These are phyloP conservation scores for Paramecium tetraurelia DNA, from an alignment of 73 alveolate species.

Conservation along the genomic window DNA sequence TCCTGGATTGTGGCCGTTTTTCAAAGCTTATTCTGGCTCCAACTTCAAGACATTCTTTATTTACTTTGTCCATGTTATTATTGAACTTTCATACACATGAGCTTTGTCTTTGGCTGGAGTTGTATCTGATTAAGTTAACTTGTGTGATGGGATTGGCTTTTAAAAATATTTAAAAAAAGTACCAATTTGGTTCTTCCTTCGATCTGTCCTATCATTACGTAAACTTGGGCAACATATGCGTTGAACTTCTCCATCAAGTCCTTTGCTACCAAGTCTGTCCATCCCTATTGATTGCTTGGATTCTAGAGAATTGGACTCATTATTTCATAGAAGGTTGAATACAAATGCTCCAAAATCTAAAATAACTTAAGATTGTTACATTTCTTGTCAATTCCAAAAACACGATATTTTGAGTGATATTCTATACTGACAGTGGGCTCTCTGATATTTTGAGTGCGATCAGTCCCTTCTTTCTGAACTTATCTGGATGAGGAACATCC, in stretches of 20 bases:
- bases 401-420: slow-evolving; percentile 63
- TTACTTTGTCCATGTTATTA: slow-evolving; percentile 99
- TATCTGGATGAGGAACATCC: slow-evolving; percentile 70
- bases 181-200: slow-evolving; percentile 98
- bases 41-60: slow-evolving; percentile 98
- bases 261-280: slow-evolving; percentile 99
- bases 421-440: slow-evolving; percentile 57
- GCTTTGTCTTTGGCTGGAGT: slow-evolving; percentile 98
- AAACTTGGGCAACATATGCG: slow-evolving; percentile 96
- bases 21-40: slow-evolving; percentile 96
- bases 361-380: background rate
- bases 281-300: slow-evolving; percentile 97
- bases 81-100: slow-evolving; percentile 99
- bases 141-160: slow-evolving; percentile 92
- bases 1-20: slow-evolving; percentile 96
- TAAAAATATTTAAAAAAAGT: slow-evolving; percentile 30
- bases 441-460: slow-evolving; percentile 61
- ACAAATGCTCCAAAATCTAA: slow-evolving; percentile 75
- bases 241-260: slow-evolving; percentile 99
- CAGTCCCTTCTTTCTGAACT: slow-evolving; percentile 73
- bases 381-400: slow-evolving; percentile 69
- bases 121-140: slow-evolving; percentile 90
- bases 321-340: slow-evolving; percentile 70
- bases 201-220: slow-evolving; percentile 98
- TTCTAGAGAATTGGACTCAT: slow-evolving; percentile 85